These are phyloP conservation scores for Syzygium jambos DNA, from an alignment of 345 rosid species.

Conservation along the genomic window DNA sequence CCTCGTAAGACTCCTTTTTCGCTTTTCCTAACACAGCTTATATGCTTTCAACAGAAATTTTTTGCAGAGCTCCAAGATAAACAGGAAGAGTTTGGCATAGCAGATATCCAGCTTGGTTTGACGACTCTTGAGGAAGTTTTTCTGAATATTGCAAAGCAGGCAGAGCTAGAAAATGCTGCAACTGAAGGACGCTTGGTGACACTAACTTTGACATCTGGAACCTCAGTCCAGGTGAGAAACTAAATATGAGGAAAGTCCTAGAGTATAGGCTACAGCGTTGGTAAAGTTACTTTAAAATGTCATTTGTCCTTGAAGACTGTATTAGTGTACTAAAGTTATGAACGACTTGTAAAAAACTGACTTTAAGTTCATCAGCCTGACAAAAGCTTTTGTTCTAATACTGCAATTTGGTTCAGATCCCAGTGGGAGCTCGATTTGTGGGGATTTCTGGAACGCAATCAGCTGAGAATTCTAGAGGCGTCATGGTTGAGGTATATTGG, in stretches of 20 bases:
- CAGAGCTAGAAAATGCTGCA: slow-evolving; percentile 84
- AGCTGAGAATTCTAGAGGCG: slow-evolving; percentile 54
- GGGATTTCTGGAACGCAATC: slow-evolving; percentile 72
- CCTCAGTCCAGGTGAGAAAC: slow-evolving; percentile 40
- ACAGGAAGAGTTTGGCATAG: slow-evolving; percentile 51
- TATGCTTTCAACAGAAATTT: slow-evolving; percentile 25
- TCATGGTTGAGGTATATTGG: slow-evolving; percentile 96
- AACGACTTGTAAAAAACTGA: background rate
- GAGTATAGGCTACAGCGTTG: background rate
- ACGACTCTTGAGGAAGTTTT: slow-evolving; percentile 91
- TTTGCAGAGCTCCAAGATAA: slow-evolving; percentile 74
- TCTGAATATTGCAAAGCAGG: slow-evolving; percentile 80
- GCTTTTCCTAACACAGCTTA: no score
- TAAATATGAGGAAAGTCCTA: background rate
- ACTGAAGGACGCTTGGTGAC: slow-evolving; percentile 70
- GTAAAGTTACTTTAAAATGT: background rate
- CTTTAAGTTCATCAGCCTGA: background rate
- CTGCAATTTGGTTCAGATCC: slow-evolving; percentile 41
- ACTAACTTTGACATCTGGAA: slow-evolving; percentile 55
- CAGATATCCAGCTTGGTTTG: slow-evolving; percentile 84
- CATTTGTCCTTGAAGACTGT: background rate
- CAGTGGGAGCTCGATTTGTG: slow-evolving; percentile 69
- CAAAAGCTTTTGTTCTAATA: background rate
- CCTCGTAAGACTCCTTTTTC: background rate
- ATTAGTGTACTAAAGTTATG: background rate